phyloP scores from a whole-genome alignment of 768 basidiomycete species.

The Calvatia gigantea region DNA sequence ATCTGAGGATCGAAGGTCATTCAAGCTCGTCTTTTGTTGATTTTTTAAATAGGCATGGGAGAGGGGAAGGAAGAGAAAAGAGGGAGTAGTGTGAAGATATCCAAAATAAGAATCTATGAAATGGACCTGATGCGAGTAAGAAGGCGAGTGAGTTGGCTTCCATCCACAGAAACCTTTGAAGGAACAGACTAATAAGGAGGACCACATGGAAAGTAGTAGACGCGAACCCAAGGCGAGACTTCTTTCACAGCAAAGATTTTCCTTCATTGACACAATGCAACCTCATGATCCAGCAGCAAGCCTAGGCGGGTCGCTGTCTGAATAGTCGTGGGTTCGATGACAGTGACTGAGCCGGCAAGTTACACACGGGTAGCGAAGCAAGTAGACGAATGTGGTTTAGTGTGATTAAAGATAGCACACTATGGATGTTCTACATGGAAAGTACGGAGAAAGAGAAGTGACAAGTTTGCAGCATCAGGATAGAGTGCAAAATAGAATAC shows the following conservation, averaged over 20 bases:
- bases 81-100: neutral
- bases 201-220: neutral
- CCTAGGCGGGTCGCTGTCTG: too few species aligned
- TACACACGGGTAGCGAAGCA: too few species aligned
- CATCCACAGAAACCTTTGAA: neutral
- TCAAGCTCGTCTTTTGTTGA: too few species aligned
- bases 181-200: neutral
- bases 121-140: neutral
- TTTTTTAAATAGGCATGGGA: too few species aligned
- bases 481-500: constrained; percentile 25
- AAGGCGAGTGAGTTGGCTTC: neutral
- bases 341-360: too few species aligned
- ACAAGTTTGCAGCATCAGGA: constrained; percentile 17
- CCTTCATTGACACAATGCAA: too few species aligned
- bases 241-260: too few species aligned
- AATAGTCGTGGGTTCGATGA: too few species aligned
- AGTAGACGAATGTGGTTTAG: too few species aligned
- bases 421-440: neutral
- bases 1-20: too few species aligned
- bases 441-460: neutral
- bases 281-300: too few species aligned
- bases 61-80: neutral
- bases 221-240: too few species aligned
- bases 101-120: neutral
- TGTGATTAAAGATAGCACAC: constrained; percentile 8